Evolutionary conservation across 2,329 filamentous ascomycete genomes (phyloP).

Genomic region (Aspergillus fumigatus): DNA sequence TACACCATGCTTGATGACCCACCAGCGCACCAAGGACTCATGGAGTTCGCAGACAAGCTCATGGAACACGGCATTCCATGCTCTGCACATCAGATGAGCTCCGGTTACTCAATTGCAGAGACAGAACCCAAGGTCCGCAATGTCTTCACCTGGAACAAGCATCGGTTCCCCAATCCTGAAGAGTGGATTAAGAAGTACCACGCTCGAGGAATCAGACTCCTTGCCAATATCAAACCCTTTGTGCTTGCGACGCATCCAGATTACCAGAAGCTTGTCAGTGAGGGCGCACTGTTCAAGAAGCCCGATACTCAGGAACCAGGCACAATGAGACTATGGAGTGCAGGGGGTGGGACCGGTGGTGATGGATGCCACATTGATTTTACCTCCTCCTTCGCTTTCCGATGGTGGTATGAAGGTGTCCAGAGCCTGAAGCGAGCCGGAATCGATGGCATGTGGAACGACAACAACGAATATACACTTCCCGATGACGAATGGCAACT

Average conservation of each 20-base stretch:
- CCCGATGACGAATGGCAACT: slow-evolving; percentile 63
- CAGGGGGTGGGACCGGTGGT: slow-evolving; percentile 65
- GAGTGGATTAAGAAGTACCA: slow-evolving; percentile 61
- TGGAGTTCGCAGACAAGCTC: slow-evolving; percentile 58
- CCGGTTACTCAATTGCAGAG: slow-evolving; percentile 66
- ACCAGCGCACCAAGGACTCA: slow-evolving; percentile 51
- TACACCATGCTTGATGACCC: slow-evolving; percentile 57
- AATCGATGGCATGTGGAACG: slow-evolving; percentile 73
- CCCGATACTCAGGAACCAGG: slow-evolving; percentile 49
- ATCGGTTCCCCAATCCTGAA: slow-evolving; percentile 65
- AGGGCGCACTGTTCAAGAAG: slow-evolving; percentile 61
- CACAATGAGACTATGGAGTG: slow-evolving; percentile 64
- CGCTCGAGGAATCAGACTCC: slow-evolving; percentile 59
- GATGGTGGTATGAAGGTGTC: slow-evolving; percentile 69
- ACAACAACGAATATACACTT: slow-evolving; percentile 72
- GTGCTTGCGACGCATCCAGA: slow-evolving; percentile 63
- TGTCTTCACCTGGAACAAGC: slow-evolving; percentile 66
- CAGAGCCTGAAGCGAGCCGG: slow-evolving; percentile 57
- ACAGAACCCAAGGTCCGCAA: slow-evolving; percentile 65
- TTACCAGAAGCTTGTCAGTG: slow-evolving; percentile 56
- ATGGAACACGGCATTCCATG: slow-evolving; percentile 64
- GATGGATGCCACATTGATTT: slow-evolving; percentile 71
- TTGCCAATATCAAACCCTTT: slow-evolving; percentile 72
- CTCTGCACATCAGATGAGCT: slow-evolving; percentile 68
- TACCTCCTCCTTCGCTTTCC: slow-evolving; percentile 60